Base-by-base conservation (phyloP, 2,329 filamentous ascomycete genomes). In the Sordariomycetes sp. region DNA sequence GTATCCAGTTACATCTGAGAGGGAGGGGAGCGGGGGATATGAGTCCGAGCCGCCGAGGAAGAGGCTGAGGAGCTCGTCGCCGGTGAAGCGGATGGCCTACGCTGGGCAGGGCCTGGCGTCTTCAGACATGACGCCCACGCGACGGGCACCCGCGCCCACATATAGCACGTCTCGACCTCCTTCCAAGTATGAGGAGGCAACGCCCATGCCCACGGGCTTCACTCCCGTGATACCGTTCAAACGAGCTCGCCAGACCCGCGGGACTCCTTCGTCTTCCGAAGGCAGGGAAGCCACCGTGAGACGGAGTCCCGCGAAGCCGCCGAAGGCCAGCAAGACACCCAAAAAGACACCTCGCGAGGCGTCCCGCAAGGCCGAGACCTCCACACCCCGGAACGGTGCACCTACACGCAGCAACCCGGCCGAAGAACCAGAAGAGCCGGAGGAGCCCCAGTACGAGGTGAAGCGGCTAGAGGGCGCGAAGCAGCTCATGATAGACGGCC, bases 401-500 rank as follows among this genome's bases (percentile, higher is more conserved):
- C 22, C 35, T 12, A 25, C 42, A 10, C 34, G 39, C 8, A 34
- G 24, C 32, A 6, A 17, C 17, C 6, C 53, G 35, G 39, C 17
- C 39, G 56, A 53, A 42, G 51, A 36, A 48, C 15, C n/a, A 32
- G 51, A 52, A 25, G 48, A 54, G n/a, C 32, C 22, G 12, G 50
- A 32, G 24, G 24, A 52, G 24, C 24, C n/a, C 2, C 51, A 57
- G 20, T 57, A 17, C 48, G 55, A 52, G 2, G 55, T 57, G 1
- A 57, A 57, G 36, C 32, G 34, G 10, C 20, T 57, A 3, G 55
- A 57, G 42, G 55, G 22, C 34, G 25, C 22, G 15, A 42, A 34
- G 17, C 13, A 25, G 17, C 22, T 57, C 2, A 1, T n/a, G 10
- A 24, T 57, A 34, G 36, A 45, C 12, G 55, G 62, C 2, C 66